phyloP scores from a whole-genome alignment of 2,329 filamentous ascomycete genomes.

The Cryphonectria parasitica region DNA sequence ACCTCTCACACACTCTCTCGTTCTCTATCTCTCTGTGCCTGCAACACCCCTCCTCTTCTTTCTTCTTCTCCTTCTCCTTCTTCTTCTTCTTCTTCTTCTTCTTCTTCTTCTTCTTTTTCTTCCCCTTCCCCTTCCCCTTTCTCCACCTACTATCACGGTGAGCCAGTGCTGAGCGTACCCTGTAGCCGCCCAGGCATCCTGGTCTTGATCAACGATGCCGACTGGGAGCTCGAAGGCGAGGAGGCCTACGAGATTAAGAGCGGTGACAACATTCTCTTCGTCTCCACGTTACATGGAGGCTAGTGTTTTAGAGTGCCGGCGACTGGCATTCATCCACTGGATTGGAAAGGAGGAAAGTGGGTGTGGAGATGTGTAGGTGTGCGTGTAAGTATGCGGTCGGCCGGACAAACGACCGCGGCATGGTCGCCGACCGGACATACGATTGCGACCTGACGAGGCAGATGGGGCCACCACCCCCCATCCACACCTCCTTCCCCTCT shows the following conservation, averaged over 20 bases:
- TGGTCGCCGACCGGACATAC: background rate
- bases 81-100: too few species aligned
- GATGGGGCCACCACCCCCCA: background rate
- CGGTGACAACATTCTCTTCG: constrained; percentile 89
- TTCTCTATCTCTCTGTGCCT: constrained; percentile 19
- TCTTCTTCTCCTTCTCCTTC: too few species aligned
- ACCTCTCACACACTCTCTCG: background rate
- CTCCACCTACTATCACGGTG: background rate
- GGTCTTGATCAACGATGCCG: constrained; percentile 94
- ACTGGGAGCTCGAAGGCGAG: constrained; percentile 98
- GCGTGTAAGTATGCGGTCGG: background rate
- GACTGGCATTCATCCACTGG: background rate
- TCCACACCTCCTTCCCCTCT: background rate
- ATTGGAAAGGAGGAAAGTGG: background rate
- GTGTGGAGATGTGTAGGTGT: background rate
- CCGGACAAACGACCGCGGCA: background rate
- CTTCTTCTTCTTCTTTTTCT: too few species aligned
- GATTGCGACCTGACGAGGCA: background rate
- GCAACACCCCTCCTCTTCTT: background rate
- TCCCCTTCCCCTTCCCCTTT: too few species aligned
- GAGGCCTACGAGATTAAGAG: constrained; percentile 82
- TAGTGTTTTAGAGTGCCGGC: constrained; percentile 45
- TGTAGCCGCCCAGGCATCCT: constrained; percentile 89
- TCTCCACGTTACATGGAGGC: constrained; percentile 94
- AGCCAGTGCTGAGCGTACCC: constrained; percentile 5